Conservation (phyloP, 768 basidiomycete genomes). For the Nidularia sp. region DNA sequence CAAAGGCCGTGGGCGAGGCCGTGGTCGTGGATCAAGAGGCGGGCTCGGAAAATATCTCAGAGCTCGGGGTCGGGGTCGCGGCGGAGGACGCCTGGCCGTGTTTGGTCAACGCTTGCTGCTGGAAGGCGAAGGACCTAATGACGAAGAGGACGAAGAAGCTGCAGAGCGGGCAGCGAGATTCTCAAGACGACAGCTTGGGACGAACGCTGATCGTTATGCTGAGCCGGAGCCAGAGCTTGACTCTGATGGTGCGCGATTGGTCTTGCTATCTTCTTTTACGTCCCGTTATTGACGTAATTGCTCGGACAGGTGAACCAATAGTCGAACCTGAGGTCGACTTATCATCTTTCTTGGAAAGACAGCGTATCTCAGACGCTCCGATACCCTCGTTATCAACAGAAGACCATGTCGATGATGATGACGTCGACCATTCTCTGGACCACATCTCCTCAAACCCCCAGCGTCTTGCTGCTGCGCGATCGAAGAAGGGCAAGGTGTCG, state of each 20-base stretch:
- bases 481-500: constrained; percentile 62
- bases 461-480: constrained; percentile 9
- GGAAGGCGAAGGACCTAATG: constrained; percentile 49
- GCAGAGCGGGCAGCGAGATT: constrained; percentile 48
- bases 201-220: constrained; percentile 71
- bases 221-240: constrained; percentile 68
- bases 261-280: not conserved
- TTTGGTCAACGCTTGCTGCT: constrained; percentile 58
- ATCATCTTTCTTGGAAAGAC: constrained; percentile 60
- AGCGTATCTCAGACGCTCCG: constrained; percentile 41
- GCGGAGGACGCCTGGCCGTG: constrained; percentile 60
- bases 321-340: constrained; percentile 74
- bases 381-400: constrained; percentile 16
- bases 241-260: constrained; percentile 54
- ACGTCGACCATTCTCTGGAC: constrained; percentile 55
- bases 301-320: constrained; percentile 51
- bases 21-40: constrained; percentile 53
- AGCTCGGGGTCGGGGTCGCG: constrained; percentile 60
- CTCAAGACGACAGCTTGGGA: constrained; percentile 52
- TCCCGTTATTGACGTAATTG: not conserved
- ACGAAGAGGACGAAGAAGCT: constrained; percentile 40
- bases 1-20: constrained; percentile 38
- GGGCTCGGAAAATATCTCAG: constrained; percentile 74
- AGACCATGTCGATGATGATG: constrained; percentile 43
- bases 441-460: constrained; percentile 38